Evolutionary conservation across 208 protist genomes (phyloP), one percentile per base, ranked within the genome.

Genomic region (Phytomonas sp.): DNA sequence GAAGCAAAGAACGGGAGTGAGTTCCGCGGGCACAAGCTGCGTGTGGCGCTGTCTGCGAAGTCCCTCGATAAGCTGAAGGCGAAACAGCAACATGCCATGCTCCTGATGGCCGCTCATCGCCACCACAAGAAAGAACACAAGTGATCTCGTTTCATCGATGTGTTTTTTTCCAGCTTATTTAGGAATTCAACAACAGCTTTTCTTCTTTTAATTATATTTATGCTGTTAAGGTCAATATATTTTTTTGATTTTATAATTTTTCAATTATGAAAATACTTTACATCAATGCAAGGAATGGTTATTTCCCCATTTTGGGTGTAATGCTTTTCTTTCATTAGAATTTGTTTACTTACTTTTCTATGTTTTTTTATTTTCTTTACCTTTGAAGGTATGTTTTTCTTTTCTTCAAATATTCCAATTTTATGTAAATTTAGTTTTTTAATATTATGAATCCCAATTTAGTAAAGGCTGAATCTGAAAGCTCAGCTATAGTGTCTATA

Each of bases 1-100:
- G 77, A 83, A 72, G 88, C 90, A 69, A 89, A 85, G 83, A 89
- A 91, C 83, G 88, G 83, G 67, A 71, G 70, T 4, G 80, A 84
- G 71, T 93, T 91, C 85, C 85, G 80, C 70, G 82, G 82, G 73
- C 83, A 93, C 80, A 82, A 81, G 69, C 81, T 93, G 60, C 78
- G 71, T 64, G 88, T 91, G 64, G 69, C 71, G 36, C 81, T 83
- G 59, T 91, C 85, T 32, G 82, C 85, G 42, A 77, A 81, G 68
- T 91, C 86, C 59, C 79, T 94, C 45, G 75, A 87, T 63, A 91
- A 91, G 85, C 75, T 89, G 52, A 78, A 79, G 73, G 71, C 65
- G 40, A 79, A 78, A 76, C 72, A 81, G 67, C 67, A 80, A 63
- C 72, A 76, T 67, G 76, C 86, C 64, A 81, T 82, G 70, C 75